Base-by-base conservation (phyloP, 352 stramenopile species). In the Phytophthora colocasiae region DNA sequence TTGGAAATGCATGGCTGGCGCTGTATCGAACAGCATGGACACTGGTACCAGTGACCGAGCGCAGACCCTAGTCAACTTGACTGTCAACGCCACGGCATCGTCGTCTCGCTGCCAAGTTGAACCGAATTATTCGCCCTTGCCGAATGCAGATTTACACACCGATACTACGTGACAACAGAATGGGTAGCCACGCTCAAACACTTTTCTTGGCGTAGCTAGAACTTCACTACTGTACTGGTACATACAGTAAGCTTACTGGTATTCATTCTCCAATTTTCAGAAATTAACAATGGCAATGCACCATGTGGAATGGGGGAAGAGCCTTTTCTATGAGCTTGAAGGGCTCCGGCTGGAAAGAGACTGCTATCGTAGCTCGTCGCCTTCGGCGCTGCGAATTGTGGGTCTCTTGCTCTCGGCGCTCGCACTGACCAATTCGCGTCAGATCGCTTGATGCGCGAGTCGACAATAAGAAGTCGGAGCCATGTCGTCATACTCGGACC, bases 41-140 rank as follows among this genome's bases (percentile, higher is more conserved):
- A 32, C 27, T 48, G 34, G 38, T 31, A 17, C 22, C 22, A 22
- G 34, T 24, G 46, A 26, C 47, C 5, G 5, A 34, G 31, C 27
- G 26, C 39, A 4, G 39, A 44, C 17, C 27, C 12, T 47, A 41
- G 8, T 64, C 56, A 22, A 22, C 1, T 22, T 22, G 1, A 22
- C 22, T 22, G 22, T 22, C 22, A 66, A 71, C 44, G 6, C 49
- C 31, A 62, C 63, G 31, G 49, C 50, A 72, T 72, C 64, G 64
- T 72, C 50, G 0, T 56, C 44, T 72, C 59, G 58, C 59, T 63
- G 11, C 45, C 41, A 31, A 38, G 24, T 22, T 24, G 31, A 10
- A 5, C 12, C 26, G 24, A 26, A 43, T 3, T 15, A 43, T 22
- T 22, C 22, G 22, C 22, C 7, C 8, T 4, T 14, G 31, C 9